Conservation (phyloP, 2,329 filamentous ascomycete species). For the Chaetomium globosum region DNA sequence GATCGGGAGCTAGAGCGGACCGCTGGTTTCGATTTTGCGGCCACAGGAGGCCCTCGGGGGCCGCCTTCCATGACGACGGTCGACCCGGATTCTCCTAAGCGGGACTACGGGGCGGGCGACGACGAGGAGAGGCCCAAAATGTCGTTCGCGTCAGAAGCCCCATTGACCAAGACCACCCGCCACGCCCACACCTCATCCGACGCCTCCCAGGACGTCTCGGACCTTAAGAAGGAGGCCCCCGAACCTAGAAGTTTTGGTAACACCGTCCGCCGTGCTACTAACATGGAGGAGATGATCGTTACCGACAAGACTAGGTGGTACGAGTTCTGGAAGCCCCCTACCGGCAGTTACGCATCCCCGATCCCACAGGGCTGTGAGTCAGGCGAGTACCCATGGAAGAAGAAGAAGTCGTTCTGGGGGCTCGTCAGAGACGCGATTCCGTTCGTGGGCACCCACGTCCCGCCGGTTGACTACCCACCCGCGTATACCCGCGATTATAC, state of each 20-base stretch:
- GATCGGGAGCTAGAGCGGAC: conserved; percentile 58
- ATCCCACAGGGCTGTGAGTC: conserved; percentile 59
- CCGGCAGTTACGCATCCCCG: conserved; percentile 63
- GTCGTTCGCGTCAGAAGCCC: conserved; percentile 41
- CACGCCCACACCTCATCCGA: conserved; percentile 45
- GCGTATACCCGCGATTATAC: conserved; percentile 64
- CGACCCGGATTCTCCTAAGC: conserved; percentile 39
- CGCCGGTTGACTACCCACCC: conserved; percentile 60
- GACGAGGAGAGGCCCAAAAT: conserved; percentile 45
- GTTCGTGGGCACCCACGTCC: conserved; percentile 50
- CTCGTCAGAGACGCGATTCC: conserved; percentile 55
- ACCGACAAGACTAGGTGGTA: conserved; percentile 56
- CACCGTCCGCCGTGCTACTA: conserved; percentile 55
- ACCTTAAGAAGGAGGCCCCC: conserved; percentile 37
- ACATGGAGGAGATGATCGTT: conserved; percentile 54
- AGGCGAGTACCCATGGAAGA: conserved; percentile 48
- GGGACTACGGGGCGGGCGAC: conserved; percentile 38
- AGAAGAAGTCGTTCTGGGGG: conserved; percentile 54
- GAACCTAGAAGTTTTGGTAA: conserved; percentile 48
- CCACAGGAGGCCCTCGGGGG: conserved; percentile 22
- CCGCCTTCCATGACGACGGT: conserved; percentile 20
- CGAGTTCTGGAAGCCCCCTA: conserved; percentile 66
- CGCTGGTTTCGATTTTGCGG: conserved; percentile 54
- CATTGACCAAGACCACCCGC: conserved; percentile 35
- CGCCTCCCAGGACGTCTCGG: conserved; percentile 46